Base-by-base conservation (phyloP, 2,329 filamentous ascomycete genomes). In the Hymenoscyphus albidus region DNA sequence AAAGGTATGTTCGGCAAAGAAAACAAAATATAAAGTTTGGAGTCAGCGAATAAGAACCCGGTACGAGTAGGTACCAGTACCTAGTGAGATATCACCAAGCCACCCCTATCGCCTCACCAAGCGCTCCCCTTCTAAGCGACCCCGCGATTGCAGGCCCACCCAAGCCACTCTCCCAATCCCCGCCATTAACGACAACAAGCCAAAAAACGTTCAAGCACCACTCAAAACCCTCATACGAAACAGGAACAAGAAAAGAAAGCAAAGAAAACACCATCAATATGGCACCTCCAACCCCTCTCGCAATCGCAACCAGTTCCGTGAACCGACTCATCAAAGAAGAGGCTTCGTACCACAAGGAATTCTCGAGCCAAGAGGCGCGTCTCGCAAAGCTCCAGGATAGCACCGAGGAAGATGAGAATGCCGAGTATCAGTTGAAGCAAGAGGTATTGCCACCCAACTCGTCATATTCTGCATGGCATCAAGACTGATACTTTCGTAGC, bases 241-340 rank as follows among this genome's bases (percentile, higher is more conserved):
- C n/a, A 35, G 9, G 35, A 32, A 57, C 27, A 27, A n/a, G n/a
- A 18, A 27, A 32, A 27, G 12, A 7, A 38, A 14, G 18, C 22
- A 57, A 57, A 27, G 27, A 27, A 27, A 57, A 32, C 10, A 32
- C 31, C 13, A 57, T 13, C n/a, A 56, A 56, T 22, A 97, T 97
- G 93, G 84, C 91, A 3, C 83, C 92, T 39, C 90, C 91, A 56
- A 88, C 88, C 0, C 84, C 88, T 71, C 86, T 97, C 76, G 78
- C 86, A 72, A 95, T 97, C 75, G 88, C 90, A 56, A 95, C 91
- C 31, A 86, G 88, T 67, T 87, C 92, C 22, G 86, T 98, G 70
- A 82, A 85, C 72, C 92, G 95, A 65, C 85, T 98, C 58, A 86
- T 97, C 70, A 97, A 96, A 78, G 95, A 99, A 78, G 92, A 97